Base-by-base conservation (phyloP, 768 basidiomycete genomes). In the Serendipita sp. region DNA sequence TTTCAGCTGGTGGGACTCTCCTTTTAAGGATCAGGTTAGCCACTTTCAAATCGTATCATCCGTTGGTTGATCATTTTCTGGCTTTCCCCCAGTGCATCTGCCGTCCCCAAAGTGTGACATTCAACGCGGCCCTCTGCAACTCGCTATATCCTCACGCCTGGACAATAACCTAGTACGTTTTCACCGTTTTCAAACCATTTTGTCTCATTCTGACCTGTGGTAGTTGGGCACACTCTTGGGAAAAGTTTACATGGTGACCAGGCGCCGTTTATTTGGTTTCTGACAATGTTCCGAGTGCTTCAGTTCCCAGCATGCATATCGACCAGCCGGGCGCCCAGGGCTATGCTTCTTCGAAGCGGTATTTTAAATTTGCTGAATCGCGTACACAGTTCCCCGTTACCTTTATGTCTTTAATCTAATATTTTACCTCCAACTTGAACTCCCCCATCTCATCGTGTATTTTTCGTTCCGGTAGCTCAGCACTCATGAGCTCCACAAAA, bases 221-320 rank as follows among this genome's bases (percentile, higher is more conserved):
- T 30, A 60, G 56, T 37, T 60, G 56, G 56, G 24, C 56, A n/a
- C 56, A 60, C 34, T 60, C 56, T 11, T 60, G 56, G 56, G 56
- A 60, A 32, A n/a, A 24, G 28, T 60, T 28, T 60, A 30, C 56
- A 32, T 60, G 56, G 56, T 60, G 35, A 37, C 24, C n/a, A n/a
- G 28, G 3, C 37, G 8, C 8, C 28, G 35, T 60, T 8, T 53
- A 13, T 13, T 41, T 41, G 41, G 13, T 18, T 51, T 51, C 30
- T 32, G 48, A 51, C n/a, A 51, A n/a, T 46, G 1, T 13, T 2
- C 11, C 2, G 18, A n/a, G 13, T 18, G 11, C 45, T 46, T 2
- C 18, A 46, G 13, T 46, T 13, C 11, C 18, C 45, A 46, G 18
- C 18, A 46, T 13, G 13, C 45, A 46, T 18, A 13, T 13, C 45